These are phyloP conservation scores for Saitozyma sp. DNA, from an alignment of 768 basidiomycete genomes.

Conservation along the genomic window DNA sequence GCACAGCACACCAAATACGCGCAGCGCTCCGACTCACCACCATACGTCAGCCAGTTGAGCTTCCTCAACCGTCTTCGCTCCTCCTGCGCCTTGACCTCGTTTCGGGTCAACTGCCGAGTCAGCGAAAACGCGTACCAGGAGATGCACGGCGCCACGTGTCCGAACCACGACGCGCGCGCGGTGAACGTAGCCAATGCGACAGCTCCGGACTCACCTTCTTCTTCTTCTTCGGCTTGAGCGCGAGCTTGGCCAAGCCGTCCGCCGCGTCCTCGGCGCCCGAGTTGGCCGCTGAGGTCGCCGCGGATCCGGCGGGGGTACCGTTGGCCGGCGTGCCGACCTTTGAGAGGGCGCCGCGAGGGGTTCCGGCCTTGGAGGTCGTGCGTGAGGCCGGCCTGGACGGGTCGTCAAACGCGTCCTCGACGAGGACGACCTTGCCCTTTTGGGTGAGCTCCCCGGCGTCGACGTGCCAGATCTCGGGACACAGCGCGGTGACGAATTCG, in stretches of 20 bases:
- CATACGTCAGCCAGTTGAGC: constrained; percentile 76
- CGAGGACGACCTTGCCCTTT: constrained; percentile 79
- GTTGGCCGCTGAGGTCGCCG: constrained; percentile 50
- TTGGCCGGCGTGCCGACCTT: constrained; percentile 58
- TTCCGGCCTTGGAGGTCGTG: constrained; percentile 66
- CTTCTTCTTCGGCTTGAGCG: constrained; percentile 66
- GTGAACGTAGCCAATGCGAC: too few relatives aligned
- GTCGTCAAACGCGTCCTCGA: constrained; percentile 80
- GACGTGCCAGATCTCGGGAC: constrained; percentile 93
- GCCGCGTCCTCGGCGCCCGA: constrained; percentile 38
- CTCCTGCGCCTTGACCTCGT: constrained; percentile 77
- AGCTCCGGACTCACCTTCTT: constrained; percentile 66
- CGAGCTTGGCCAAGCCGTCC: constrained; percentile 37
- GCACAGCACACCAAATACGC: neutral
- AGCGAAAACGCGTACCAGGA: neutral
- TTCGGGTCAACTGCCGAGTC: constrained; percentile 42
- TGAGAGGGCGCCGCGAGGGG: constrained; percentile 59
- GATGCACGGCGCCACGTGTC: too few relatives aligned
- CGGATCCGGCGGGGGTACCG: constrained; percentile 64
- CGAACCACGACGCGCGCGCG: neutral
- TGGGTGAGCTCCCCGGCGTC: constrained; percentile 80
- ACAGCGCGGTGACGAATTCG: constrained; percentile 52
- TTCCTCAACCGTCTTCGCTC: constrained; percentile 79
- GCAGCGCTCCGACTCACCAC: constrained; percentile 56
- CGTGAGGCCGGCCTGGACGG: constrained; percentile 70